Percentiles rank a stretch among this genome's conserved stretches.
phyloP scores from a whole-genome alignment of 768 basidiomycete species.

The Suillus placidus region DNA sequence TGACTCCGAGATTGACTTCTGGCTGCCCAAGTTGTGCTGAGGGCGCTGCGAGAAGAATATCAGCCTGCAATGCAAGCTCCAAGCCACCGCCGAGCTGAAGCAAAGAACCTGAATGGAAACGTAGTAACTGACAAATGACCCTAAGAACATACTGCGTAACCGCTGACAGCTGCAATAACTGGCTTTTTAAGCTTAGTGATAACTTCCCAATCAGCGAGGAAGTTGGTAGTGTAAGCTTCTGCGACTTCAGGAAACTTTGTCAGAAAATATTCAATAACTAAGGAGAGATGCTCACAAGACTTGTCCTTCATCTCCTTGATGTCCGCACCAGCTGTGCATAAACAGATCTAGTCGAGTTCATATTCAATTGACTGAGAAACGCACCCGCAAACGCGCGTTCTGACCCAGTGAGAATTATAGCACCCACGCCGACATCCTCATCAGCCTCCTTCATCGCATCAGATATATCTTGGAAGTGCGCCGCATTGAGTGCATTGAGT shows the following conservation, averaged over 20 bases:
- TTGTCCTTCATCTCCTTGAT: constrained; percentile 99
- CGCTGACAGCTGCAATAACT: constrained; percentile 94
- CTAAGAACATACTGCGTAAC: constrained; percentile 73
- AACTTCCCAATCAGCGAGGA: constrained; percentile 82
- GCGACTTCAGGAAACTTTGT: constrained; percentile 49
- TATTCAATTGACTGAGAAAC: constrained; percentile 23
- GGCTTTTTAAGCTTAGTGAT: constrained; percentile 82
- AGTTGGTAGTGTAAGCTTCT: constrained; percentile 86
- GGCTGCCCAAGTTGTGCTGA: constrained; percentile 94
- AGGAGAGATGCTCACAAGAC: constrained; percentile 57
- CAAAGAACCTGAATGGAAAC: neutral
- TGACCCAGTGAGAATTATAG: constrained; percentile 91
- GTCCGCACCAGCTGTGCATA: constrained; percentile 81
- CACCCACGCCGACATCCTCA: constrained; percentile 69
- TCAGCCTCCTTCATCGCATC: constrained; percentile 73
- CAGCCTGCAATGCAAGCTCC: constrained; percentile 95
- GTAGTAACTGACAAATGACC: neutral
- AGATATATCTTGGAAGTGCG: constrained; percentile 83
- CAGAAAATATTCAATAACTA: neutral
- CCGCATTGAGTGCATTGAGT: constrained; percentile 82
- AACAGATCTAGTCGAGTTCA: constrained; percentile 5
- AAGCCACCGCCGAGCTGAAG: constrained; percentile 92
- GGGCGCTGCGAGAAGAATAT: constrained; percentile 90
- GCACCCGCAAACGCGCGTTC: constrained; percentile 91
- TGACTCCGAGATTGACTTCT: constrained; percentile 93